Percentiles rank a stretch among this genome's conserved stretches.
Evolutionary conservation across 441 rosid genomes (phyloP).

Genomic region (Brassica hybrid): DNA sequence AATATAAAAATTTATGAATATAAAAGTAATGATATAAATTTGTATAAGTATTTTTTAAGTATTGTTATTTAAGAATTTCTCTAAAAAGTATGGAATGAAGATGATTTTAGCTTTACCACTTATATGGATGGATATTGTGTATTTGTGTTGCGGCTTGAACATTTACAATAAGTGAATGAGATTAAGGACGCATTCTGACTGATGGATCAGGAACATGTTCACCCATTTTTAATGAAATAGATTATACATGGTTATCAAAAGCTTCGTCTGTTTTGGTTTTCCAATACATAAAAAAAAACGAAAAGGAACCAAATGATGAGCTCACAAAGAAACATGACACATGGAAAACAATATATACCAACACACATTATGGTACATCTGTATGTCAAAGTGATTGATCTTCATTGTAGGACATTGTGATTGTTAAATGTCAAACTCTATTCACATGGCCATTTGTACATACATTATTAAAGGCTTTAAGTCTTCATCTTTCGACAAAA

Average conservation of each 20-base stretch:
- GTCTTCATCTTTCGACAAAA: conserved; percentile 30
- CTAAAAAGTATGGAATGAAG: background rate
- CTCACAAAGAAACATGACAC: conserved; percentile 32
- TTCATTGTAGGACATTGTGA: conserved; percentile 40
- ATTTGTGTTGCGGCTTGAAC: conserved; percentile 2
- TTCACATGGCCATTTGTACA: conserved; percentile 33
- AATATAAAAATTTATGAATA: background rate
- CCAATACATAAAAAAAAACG: conserved; percentile 23
- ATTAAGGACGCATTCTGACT: background rate
- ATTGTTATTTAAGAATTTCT: background rate
- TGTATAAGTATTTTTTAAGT: too few species aligned
- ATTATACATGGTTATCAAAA: conserved; percentile 25
- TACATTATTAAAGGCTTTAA: conserved; percentile 33
- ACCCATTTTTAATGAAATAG: background rate
- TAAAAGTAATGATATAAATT: background rate
- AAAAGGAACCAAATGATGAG: conserved; percentile 34
- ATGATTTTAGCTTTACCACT: background rate
- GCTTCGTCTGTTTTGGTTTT: conserved; percentile 9
- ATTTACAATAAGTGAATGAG: background rate
- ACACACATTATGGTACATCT: conserved; percentile 29
- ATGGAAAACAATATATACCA: conserved; percentile 30
- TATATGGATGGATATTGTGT: background rate
- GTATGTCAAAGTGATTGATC: conserved; percentile 35
- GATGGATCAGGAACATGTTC: background rate
- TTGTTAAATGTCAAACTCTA: conserved; percentile 40